Evolutionary conservation across 2,329 filamentous ascomycete species (phyloP), one percentile per base, ranked within the genome.

Genomic region (Talaromyces sp.): DNA sequence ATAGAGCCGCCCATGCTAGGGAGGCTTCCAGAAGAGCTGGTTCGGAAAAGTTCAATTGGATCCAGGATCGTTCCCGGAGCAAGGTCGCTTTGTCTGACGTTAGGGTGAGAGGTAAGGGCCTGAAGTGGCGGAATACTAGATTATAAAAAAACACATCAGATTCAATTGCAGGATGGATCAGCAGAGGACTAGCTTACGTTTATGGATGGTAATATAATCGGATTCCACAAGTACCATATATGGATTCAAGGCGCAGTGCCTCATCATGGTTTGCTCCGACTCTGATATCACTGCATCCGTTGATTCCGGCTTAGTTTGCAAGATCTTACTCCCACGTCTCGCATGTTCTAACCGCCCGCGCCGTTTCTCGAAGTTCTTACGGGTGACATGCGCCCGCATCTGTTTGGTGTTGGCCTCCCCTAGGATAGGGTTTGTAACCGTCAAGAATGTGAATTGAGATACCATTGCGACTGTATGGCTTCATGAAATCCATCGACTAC

Each of bases 41-140:
- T 19, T 58, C 54, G n/a, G 54, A 37, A 39, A 37, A 58, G 22
- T 58, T 58, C n/a, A 58, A 27, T 33, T 50, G 47, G 6, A 62
- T 39, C 61, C 61, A 39, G 17, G 54, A 58, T 10, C 54, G 33
- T 58, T 58, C 54, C 39, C 54, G 54, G 33, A 41, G 33, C 54
- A 58, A 25, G n/a, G 54, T 58, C 13, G 54, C 54, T 39, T 58
- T 37, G 54, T 58, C 54, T 19, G 54, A 19, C 8, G 54, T 19
- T n/a, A 58, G 9, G 2, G 54, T 37, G 54, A 58, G 33, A 39
- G 39, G 54, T 37, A 39, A 47, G 11, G 43, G 43, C 22, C 19
- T 47, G 19, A 47, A 47, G 19, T 47, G 22, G 19, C 43, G 43
- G n/a, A 47, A 47, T 47, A 47, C 43, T 47, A 22, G 9, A 13